Evolutionary conservation across 169 alveolate genomes (phyloP).

Genomic region (Babesia sp.): DNA sequence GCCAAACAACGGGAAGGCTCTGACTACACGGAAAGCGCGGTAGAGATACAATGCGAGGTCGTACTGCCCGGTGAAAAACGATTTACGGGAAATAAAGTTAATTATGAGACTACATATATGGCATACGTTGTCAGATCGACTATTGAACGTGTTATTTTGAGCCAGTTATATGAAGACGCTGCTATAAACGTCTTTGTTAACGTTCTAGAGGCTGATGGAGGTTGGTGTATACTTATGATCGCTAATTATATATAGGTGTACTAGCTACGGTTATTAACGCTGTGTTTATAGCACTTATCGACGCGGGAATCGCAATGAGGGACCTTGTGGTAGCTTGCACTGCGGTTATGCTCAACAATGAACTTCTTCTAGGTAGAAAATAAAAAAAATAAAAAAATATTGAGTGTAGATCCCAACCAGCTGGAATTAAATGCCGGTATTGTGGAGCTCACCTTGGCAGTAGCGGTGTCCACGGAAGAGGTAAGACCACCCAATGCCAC

Average conservation of each 20-base stretch:
- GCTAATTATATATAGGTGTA: constrained; percentile 60
- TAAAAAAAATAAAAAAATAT: not conserved
- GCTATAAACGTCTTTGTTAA: constrained; percentile 47
- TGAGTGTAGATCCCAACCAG: constrained; percentile 53
- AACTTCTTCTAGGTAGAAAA: constrained; percentile 23
- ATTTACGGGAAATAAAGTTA: constrained; percentile 12
- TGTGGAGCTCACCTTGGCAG: constrained; percentile 44
- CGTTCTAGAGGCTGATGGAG: constrained; percentile 68
- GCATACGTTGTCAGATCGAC: constrained; percentile 38
- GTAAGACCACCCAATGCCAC: not conserved
- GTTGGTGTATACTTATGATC: constrained; percentile 38
- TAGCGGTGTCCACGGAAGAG: constrained; percentile 42
- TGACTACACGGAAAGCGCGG: constrained; percentile 32
- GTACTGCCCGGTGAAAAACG: constrained; percentile 43
- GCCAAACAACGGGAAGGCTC: not conserved
- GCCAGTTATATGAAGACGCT: constrained; percentile 41
- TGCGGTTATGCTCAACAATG: constrained; percentile 62
- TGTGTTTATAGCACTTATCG: constrained; percentile 73
- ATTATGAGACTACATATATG: constrained; percentile 33
- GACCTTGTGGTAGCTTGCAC: constrained; percentile 74
- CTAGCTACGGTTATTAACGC: constrained; percentile 75
- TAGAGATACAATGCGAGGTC: constrained; percentile 58
- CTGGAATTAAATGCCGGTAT: constrained; percentile 59
- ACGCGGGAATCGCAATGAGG: constrained; percentile 79
- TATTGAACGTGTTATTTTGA: constrained; percentile 32